A percentile compares a stretch with the other conserved stretches of the same genome.
phyloP scores from a whole-genome alignment of 495 filamentous ascomycete genomes.

The Penicillium crystallinum region DNA sequence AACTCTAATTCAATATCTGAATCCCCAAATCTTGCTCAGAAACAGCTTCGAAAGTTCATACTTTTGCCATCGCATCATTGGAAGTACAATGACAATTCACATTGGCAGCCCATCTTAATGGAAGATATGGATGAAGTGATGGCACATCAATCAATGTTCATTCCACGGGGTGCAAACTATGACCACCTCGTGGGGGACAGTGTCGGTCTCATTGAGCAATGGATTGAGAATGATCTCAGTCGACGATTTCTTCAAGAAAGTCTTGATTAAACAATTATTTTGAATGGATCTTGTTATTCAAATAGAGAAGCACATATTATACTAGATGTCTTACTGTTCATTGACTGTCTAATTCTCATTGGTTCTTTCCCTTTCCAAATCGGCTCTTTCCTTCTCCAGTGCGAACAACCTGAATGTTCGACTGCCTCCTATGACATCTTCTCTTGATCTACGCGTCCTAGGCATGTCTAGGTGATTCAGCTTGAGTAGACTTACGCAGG shows the following conservation, averaged over 20 bases:
- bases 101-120: slow-evolving; percentile 77
- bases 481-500: too few relatives aligned
- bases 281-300: too few relatives aligned
- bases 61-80: slow-evolving; percentile 55
- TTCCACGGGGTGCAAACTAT: slow-evolving; percentile 57
- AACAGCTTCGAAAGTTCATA: slow-evolving; percentile 70
- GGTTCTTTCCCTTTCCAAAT: too few relatives aligned
- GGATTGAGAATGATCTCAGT: slow-evolving; percentile 55
- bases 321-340: too few relatives aligned
- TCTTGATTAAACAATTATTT: slow-evolving; percentile 10
- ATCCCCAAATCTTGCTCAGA: slow-evolving; percentile 17
- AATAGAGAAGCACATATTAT: too few relatives aligned
- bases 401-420: too few relatives aligned
- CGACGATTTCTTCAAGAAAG: slow-evolving; percentile 16
- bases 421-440: too few relatives aligned
- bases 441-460: too few relatives aligned
- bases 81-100: slow-evolving; percentile 47
- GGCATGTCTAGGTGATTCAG: too few relatives aligned
- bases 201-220: slow-evolving; percentile 60
- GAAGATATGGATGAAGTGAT: slow-evolving; percentile 76
- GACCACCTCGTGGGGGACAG: slow-evolving; percentile 73
- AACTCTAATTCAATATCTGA: slow-evolving; percentile 1
- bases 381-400: too few relatives aligned
- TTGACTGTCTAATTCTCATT: too few relatives aligned
- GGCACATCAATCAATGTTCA: slow-evolving; percentile 81